Conservation (phyloP, 2,329 filamentous ascomycete species). For the Zasmidium citrigriseum region DNA sequence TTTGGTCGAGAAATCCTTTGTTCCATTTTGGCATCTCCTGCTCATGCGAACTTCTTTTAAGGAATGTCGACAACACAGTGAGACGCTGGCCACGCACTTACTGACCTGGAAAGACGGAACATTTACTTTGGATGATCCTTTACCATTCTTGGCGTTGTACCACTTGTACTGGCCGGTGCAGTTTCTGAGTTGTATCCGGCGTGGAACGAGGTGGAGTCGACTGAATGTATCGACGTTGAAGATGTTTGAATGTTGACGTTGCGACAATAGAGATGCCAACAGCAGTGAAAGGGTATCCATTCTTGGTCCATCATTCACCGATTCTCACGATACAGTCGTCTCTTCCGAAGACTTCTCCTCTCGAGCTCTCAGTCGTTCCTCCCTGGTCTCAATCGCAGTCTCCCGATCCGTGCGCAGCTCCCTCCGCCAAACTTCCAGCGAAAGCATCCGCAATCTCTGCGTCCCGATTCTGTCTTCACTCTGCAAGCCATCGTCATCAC, state of each 20-base stretch:
- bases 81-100: too few relatives aligned
- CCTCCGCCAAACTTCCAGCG: constrained; percentile 33
- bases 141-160: constrained; percentile 54
- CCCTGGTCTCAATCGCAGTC: constrained; percentile 27
- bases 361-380: constrained; percentile 26
- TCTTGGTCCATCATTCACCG: neutral
- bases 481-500: constrained; percentile 47
- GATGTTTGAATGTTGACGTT: constrained; percentile 49
- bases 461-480: constrained; percentile 26
- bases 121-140: constrained; percentile 51
- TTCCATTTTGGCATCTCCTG: constrained; percentile 48
- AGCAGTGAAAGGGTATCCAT: too few relatives aligned
- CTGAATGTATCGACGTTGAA: constrained; percentile 69
- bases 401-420: constrained; percentile 29
- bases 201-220: constrained; percentile 60
- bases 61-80: constrained; percentile 29
- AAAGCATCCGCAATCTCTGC: constrained; percentile 31
- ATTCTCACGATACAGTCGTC: neutral
- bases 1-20: constrained; percentile 54
- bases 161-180: constrained; percentile 56
- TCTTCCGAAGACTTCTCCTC: constrained; percentile 10
- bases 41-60: constrained; percentile 26
- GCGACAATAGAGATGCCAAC: neutral
- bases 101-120: constrained; percentile 53
- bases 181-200: constrained; percentile 50